Base-by-base conservation (phyloP, 257 asterid genomes). In the Plantago elongata region DNA sequence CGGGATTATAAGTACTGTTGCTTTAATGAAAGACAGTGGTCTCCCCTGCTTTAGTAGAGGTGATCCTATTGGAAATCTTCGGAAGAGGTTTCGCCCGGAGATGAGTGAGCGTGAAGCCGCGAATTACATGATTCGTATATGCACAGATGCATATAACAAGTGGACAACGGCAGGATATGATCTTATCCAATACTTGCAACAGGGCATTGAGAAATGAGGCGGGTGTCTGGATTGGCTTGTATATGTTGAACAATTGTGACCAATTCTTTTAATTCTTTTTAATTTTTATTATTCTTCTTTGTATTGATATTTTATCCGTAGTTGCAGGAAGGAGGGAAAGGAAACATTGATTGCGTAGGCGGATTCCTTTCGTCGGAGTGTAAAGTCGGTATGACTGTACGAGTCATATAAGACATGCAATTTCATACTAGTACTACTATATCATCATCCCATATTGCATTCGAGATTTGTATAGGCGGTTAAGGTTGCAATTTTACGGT, bases 81-180 rank as follows among this genome's bases (percentile, higher is more conserved):
- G 97, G 27, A 93, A 89, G 82, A 87, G 99, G 66, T 85, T 87
- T 72, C 99, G 81, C 66, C 97, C 99, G 4, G 99, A 93, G 68
- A 87, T 93, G 99, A 89, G 83, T 14, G 99, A 93, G 37, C 95
- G 99, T 3, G 99, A 93, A 74, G 99, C 99, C 3, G 99, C 99
- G 48, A 87, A 83, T 72, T 93, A 72, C 64, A 93, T 93, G 99
- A 85, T 89, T 38, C 84, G 88, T 5, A 81, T 63, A 29, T 93
- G 99, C 83, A 83, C 87, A 0, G 99, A 93, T 63, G 96, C 99
- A n/a, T 93, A 89, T 73, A 87, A 93, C 54, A 93, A 93, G 62
- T 93, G 99, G 99, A 87, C 95, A 0, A 93, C 99, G 27, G 94
- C 96, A 4, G 97, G 97, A 9, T 93, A 89, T 57, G 99, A 93